These are phyloP conservation scores for Taphrina pruni DNA, from an alignment of 1,139 yeast genomes.

Conservation along the genomic window DNA sequence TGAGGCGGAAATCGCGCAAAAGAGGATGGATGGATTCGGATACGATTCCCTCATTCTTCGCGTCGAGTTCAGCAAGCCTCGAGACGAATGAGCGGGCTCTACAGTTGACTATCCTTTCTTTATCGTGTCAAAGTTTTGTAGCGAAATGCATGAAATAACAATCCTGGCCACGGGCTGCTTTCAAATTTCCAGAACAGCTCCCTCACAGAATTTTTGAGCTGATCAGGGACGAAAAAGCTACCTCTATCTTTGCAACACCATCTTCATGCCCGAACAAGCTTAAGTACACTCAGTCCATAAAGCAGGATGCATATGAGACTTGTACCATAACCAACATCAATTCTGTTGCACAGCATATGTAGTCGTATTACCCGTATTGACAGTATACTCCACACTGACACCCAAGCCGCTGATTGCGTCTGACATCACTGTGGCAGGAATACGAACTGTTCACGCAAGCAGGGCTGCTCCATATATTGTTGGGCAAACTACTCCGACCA, in stretches of 20 bases:
- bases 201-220: no score
- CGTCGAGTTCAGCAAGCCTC: conserved; percentile 44
- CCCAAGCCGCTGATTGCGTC: conserved; percentile 1
- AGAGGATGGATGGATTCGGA: conserved; percentile 85
- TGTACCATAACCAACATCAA: no score
- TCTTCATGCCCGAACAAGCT: no score
- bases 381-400: no score
- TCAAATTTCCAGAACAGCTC: no score
- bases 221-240: no score
- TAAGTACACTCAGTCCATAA: no score
- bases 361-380: not conserved
- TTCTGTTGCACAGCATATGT: no score
- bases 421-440: not conserved
- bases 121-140: not conserved
- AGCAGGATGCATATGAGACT: no score
- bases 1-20: conserved; percentile 79
- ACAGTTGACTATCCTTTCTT: not conserved
- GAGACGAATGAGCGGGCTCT: conserved; percentile 37
- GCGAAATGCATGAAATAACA: conserved; percentile 9
- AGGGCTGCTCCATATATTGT: conserved; percentile 6
- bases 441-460: not conserved
- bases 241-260: no score
- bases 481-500: not conserved
- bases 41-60: conserved; percentile 83
- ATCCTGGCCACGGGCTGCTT: not conserved